phyloP scores from a whole-genome alignment of 306 rosid species.

The Cicer pinnatifidum region DNA sequence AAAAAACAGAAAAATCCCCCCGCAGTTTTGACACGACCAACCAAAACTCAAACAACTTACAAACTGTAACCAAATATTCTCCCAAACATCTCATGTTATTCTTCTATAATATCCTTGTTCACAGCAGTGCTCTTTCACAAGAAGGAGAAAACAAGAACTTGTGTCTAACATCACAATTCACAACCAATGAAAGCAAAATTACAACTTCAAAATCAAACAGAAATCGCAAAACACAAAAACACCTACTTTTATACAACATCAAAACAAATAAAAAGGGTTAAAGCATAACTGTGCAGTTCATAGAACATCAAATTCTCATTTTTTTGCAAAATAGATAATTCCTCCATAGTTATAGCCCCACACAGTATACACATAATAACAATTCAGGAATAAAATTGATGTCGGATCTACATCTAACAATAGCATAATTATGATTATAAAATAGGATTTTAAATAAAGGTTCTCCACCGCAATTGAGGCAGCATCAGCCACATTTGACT shows the following conservation, averaged over 20 bases:
- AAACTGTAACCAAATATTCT: conserved; percentile 35
- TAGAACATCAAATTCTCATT: not conserved
- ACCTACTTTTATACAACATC: not conserved
- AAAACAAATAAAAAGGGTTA: conserved; percentile 11
- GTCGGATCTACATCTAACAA: conserved; percentile 17
- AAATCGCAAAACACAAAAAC: not conserved
- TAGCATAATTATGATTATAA: not conserved
- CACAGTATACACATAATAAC: not conserved
- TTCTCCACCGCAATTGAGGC: not conserved
- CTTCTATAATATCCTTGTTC: conserved; percentile 1
- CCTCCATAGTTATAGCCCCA: not conserved
- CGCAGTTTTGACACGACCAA: conserved; percentile 11
- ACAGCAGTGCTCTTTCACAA: conserved; percentile 11
- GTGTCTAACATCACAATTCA: not conserved
- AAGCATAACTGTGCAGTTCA: conserved; percentile 11
- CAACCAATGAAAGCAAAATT: not conserved
- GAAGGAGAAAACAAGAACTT: conserved; percentile 10
- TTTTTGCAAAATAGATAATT: not conserved
- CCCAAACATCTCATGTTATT: conserved; percentile 15
- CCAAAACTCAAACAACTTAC: conserved; percentile 19
- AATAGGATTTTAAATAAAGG: not conserved
- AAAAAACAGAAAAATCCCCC: conserved; percentile 16
- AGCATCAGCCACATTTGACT: not conserved
- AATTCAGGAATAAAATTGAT: not conserved
- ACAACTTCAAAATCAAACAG: conserved; percentile 21